Evolutionary conservation across 768 basidiomycete genomes (phyloP).

Genomic region (Tulasnella calospora): DNA sequence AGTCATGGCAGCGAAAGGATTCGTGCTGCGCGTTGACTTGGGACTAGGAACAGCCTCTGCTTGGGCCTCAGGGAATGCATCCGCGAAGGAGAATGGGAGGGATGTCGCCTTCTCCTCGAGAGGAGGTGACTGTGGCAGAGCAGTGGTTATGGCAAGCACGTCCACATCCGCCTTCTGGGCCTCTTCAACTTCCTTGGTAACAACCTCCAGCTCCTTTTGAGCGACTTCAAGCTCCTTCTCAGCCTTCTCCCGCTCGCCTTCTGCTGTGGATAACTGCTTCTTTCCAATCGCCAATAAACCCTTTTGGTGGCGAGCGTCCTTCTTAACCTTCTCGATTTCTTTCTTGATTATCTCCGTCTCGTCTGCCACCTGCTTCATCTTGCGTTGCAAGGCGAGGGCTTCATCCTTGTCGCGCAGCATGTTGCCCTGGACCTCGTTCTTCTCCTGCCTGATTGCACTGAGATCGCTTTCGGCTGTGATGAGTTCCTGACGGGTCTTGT

Average conservation of each 20-base stretch:
- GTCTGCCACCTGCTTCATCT: slow-evolving; percentile 73
- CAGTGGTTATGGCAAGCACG: slow-evolving; percentile 26
- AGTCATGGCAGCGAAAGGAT: slow-evolving; percentile 74
- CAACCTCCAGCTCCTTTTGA: slow-evolving; percentile 34
- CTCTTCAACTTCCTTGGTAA: slow-evolving; percentile 51
- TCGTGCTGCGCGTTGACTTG: slow-evolving; percentile 70
- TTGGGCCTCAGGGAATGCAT: neutral
- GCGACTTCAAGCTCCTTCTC: slow-evolving; percentile 71
- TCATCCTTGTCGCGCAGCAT: slow-evolving; percentile 93
- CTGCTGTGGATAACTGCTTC: slow-evolving; percentile 85
- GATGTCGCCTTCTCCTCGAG: slow-evolving; percentile 15
- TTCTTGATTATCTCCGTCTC: slow-evolving; percentile 65
- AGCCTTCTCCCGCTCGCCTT: slow-evolving; percentile 64
- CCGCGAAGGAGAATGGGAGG: slow-evolving; percentile 34
- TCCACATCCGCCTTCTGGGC: slow-evolving; percentile 49
- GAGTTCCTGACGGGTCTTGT: slow-evolving; percentile 66
- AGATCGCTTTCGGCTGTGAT: slow-evolving; percentile 90
- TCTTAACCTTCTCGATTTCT: slow-evolving; percentile 82
- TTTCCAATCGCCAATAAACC: slow-evolving; percentile 89
- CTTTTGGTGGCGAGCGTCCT: slow-evolving; percentile 94
- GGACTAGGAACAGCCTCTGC: slow-evolving; percentile 41
- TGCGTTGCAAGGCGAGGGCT: slow-evolving; percentile 73
- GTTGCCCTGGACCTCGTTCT: slow-evolving; percentile 81
- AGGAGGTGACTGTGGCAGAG: slow-evolving; percentile 1
- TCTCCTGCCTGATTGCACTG: slow-evolving; percentile 81